Conservation (phyloP, 1,284 basidiomycete species). For the Leccinum fallax region DNA sequence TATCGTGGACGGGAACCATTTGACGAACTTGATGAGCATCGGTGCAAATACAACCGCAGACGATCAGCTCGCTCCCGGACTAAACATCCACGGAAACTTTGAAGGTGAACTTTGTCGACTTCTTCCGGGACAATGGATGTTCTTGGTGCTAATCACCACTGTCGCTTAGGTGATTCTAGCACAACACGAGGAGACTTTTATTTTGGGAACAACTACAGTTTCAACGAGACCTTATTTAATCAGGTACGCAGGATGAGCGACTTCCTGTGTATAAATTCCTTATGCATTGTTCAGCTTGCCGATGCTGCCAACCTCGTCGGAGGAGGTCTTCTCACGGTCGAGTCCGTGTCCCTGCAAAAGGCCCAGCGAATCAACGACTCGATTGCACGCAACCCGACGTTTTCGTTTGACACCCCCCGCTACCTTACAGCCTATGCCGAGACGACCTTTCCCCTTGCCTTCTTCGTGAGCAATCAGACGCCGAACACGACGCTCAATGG, state of each 20-base stretch:
- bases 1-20: conserved; percentile 29
- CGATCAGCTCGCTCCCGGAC: conserved; percentile 11
- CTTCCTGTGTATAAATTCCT: neutral
- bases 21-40: conserved; percentile 33
- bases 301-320: conserved; percentile 21
- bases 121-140: neutral
- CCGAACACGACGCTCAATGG: conserved; percentile 11
- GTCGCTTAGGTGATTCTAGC: conserved; percentile 26
- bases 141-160: neutral
- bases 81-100: conserved; percentile 1
- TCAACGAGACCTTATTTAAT: conserved; percentile 33
- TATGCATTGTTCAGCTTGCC: conserved; percentile 18
- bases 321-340: conserved; percentile 20
- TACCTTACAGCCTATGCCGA: conserved; percentile 25
- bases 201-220: conserved; percentile 31
- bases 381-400: conserved; percentile 30
- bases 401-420: conserved; percentile 26
- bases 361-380: conserved; percentile 26
- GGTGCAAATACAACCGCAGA: conserved; percentile 28
- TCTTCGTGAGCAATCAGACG: conserved; percentile 33
- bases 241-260: conserved; percentile 8
- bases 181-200: conserved; percentile 31
- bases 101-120: conserved; percentile 16
- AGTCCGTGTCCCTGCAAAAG: conserved; percentile 27
- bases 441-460: conserved; percentile 29